These are phyloP conservation scores for Rehmannia glutinosa DNA, from an alignment of 257 asterid species.

Conservation along the genomic window DNA sequence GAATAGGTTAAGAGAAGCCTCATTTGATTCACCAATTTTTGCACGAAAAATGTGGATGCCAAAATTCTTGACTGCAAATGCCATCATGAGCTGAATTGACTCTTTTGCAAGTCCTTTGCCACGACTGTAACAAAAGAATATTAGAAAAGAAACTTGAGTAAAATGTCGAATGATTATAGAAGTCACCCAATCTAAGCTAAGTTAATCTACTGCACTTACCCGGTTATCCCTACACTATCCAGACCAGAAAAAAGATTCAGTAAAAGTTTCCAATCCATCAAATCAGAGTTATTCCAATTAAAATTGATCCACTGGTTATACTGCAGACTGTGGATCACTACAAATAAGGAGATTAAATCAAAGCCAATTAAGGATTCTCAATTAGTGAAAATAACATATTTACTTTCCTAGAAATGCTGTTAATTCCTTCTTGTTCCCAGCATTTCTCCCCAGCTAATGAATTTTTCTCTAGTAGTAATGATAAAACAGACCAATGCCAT, in stretches of 20 bases:
- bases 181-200: not conserved
- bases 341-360: not conserved
- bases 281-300: not conserved
- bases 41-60: constrained; percentile 54
- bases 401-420: not conserved
- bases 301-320: not conserved
- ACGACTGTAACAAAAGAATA: constrained; percentile 44
- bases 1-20: constrained; percentile 71
- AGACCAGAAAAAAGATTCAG: not conserved
- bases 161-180: not conserved
- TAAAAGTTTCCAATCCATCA: not conserved
- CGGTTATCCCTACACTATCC: not conserved
- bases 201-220: not conserved
- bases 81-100: constrained; percentile 81
- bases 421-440: not conserved
- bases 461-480: no score
- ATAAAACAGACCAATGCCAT: not conserved
- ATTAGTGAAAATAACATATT: not conserved
- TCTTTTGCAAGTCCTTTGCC: constrained; percentile 91
- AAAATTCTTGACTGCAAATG: constrained; percentile 58
- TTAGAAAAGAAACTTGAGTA: not conserved
- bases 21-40: constrained; percentile 75
- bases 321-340: not conserved
- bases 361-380: not conserved
- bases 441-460: not conserved